These are phyloP conservation scores for Meripilus lineatus DNA, from an alignment of 1,284 basidiomycete genomes.

Conservation along the genomic window DNA sequence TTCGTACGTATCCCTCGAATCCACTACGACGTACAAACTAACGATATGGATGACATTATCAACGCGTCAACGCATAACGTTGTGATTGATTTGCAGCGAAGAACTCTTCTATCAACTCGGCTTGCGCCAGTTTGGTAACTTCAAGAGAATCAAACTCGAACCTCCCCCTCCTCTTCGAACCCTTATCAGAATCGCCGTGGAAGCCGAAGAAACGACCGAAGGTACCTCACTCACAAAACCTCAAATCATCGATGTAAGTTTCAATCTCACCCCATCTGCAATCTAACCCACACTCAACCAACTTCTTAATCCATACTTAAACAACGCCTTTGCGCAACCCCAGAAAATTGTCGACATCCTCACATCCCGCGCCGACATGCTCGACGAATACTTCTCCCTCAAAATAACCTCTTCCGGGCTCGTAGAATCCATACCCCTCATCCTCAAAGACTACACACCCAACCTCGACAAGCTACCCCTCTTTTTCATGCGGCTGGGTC, in stretches of 20 bases:
- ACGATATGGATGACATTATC: not conserved
- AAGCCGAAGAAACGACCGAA: conserved; percentile 58
- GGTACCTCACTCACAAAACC: conserved; percentile 46
- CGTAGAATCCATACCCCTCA: conserved; percentile 73
- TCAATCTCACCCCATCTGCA: no score
- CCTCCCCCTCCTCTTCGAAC: conserved; percentile 74
- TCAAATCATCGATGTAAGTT: conserved; percentile 68
- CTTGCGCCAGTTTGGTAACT: conserved; percentile 87
- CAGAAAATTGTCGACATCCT: conserved; percentile 61
- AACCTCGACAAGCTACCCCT: conserved; percentile 83
- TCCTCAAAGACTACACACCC: conserved; percentile 82
- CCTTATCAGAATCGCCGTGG: conserved; percentile 77
- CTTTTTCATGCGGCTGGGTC: conserved; percentile 82
- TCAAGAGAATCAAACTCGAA: conserved; percentile 72
- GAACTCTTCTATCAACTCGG: conserved; percentile 96
- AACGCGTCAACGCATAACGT: not conserved
- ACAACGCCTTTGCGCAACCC: not conserved
- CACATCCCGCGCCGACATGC: conserved; percentile 71
- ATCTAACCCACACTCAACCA: no score
- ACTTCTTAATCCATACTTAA: not conserved
- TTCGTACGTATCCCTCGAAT: conserved; percentile 49
- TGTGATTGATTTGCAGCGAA: conserved; percentile 49
- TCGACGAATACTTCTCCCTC: conserved; percentile 90
- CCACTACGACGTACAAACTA: conserved; percentile 1
- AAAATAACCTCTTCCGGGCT: conserved; percentile 59